Evolutionary conservation across 1,139 yeast genomes (phyloP), one percentile per base, ranked within the genome.

Genomic region (Lipomyces yarrowii): DNA sequence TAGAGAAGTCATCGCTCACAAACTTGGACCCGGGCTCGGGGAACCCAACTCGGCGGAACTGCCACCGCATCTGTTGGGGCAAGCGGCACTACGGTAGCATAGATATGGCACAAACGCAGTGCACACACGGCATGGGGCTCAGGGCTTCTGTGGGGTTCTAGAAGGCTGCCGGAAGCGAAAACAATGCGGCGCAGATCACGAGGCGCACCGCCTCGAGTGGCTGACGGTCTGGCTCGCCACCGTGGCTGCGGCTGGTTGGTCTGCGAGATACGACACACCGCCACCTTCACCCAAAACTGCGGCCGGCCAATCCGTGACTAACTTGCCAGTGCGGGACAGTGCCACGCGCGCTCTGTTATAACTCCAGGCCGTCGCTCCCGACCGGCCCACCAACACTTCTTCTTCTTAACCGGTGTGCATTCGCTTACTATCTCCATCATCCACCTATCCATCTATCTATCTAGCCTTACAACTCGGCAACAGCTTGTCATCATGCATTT

Each of bases 401-500:
- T 11, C n/a, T n/a, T n/a, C 54, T 4, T 5, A 30, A 51, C 32
- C 32, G 8, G 7, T 26, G 2, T 26, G 30, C 30, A 18, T 5
- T n/a, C 48, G 1, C 23, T 15, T 7, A n/a, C 23, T 42, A 13
- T 42, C 48, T 42, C 48, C 48, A 10, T 21, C 2, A n/a, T 21
- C 7, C 48, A 42, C n/a, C 23, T n/a, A 42, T 42, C 48, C n/a
- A 42, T 42, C 23, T 21, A 42, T 42, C 23, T 10, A 11, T 37
- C 42, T 37, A 37, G 7, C 21, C 42, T 42, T n/a, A 11, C 48
- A 42, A 42, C 48, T 26, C 30, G n/a, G 18, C 48, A 39, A 18
- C 13, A 11, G 15, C 39, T 35, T 13, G 56, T 42, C 56, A 58
- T 54, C 15, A 65, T 65, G 69, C 67, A 51, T 56, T 56, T 65